Percentiles rank a stretch among this genome's conserved stretches.
Evolutionary conservation across 208 protist genomes (phyloP).

Genomic region (Entamoeba moshkovskii): DNA sequence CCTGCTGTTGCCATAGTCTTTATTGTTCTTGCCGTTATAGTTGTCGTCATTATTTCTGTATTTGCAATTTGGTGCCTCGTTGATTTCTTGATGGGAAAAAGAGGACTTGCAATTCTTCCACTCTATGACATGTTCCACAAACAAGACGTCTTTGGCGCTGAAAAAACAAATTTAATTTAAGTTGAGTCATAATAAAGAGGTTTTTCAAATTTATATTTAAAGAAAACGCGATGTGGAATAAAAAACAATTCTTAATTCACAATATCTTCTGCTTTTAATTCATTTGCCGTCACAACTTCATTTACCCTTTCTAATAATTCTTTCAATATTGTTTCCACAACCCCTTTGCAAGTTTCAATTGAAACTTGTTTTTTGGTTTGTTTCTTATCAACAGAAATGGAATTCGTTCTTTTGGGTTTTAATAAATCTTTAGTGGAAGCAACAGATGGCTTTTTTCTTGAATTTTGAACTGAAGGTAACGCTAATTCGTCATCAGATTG

Average conservation of each 20-base stretch:
- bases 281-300: not conserved
- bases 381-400: not conserved
- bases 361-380: not conserved
- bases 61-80: not conserved
- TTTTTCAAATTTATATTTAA: too few relatives aligned
- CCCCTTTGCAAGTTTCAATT: not conserved
- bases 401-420: too few relatives aligned
- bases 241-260: not conserved
- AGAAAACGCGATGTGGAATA: too few relatives aligned
- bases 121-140: not conserved
- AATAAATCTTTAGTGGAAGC: too few relatives aligned
- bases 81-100: not conserved
- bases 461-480: not conserved
- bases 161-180: not conserved
- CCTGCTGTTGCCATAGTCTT: not conserved
- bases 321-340: not conserved
- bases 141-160: not conserved
- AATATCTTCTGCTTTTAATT: not conserved
- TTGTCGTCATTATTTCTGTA: not conserved
- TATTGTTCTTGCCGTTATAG: not conserved
- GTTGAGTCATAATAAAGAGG: not conserved
- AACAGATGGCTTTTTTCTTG: not conserved
- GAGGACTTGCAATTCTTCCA: not conserved
- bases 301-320: not conserved
- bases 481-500: not conserved